phyloP scores from a whole-genome alignment of 1,284 basidiomycete species.

The Puccinia coronata region DNA sequence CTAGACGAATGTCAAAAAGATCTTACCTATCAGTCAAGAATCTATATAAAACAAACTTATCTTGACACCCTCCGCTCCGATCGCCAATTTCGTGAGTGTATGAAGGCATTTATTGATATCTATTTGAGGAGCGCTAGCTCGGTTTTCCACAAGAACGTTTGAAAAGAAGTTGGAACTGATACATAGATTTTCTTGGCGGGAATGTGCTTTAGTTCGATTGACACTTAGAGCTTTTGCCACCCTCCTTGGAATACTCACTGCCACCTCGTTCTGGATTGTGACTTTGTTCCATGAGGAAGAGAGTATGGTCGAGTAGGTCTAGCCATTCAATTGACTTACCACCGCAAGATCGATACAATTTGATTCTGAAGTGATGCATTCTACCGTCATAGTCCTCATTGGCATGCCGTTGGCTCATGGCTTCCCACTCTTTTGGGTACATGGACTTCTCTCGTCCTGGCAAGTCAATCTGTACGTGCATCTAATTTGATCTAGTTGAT shows the following conservation, averaged over 20 bases:
- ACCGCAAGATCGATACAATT: no score
- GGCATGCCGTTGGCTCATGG: background rate
- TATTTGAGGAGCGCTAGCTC: no score
- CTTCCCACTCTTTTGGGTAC: background rate
- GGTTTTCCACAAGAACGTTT: background rate
- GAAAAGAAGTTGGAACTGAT: background rate
- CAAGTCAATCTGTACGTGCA: background rate
- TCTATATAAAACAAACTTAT: background rate
- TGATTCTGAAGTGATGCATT: background rate
- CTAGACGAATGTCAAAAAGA: no score
- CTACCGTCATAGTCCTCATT: background rate
- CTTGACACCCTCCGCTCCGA: background rate
- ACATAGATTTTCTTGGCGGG: background rate
- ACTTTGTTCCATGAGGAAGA: background rate
- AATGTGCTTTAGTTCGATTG: background rate
- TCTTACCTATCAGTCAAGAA: no score
- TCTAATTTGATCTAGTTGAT: no score
- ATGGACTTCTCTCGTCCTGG: slow-evolving; percentile 1
- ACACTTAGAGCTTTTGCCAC: background rate
- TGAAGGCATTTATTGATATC: no score
- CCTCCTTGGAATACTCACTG: background rate
- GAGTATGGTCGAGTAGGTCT: background rate
- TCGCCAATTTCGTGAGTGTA: slow-evolving; percentile 17
- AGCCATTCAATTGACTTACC: background rate
- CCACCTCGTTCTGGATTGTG: background rate